Percentiles rank a stretch among this genome's conserved stretches.
Evolutionary conservation across 1,284 basidiomycete species (phyloP).

Genomic region (Agroathelia rolfsii): DNA sequence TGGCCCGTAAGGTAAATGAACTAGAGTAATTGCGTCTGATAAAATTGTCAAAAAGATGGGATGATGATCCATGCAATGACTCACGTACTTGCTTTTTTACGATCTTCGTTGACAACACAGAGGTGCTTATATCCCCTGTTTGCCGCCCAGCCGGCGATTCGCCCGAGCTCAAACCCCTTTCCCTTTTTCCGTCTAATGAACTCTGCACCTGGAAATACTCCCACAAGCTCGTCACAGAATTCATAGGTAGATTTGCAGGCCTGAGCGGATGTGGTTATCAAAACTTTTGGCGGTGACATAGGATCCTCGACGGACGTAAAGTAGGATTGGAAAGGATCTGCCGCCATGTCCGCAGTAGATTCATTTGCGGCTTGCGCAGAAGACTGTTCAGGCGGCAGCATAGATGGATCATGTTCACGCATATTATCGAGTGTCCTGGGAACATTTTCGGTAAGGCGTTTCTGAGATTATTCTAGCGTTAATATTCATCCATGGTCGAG

Average conservation of each 20-base stretch:
- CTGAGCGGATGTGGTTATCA: conserved; percentile 86
- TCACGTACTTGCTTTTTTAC: conserved; percentile 80
- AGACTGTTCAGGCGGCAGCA: conserved; percentile 61
- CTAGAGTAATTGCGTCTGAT: conserved; percentile 84
- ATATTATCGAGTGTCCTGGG: conserved; percentile 92
- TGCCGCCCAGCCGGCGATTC: conserved; percentile 91
- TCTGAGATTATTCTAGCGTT: conserved; percentile 31
- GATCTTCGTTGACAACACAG: conserved; percentile 91
- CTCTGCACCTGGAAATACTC: conserved; percentile 91
- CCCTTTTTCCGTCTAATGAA: conserved; percentile 87
- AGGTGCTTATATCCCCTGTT: conserved; percentile 83
- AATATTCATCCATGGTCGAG: conserved; percentile 1
- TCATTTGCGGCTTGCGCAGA: conserved; percentile 40
- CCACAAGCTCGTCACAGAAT: conserved; percentile 87
- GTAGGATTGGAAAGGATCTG: conserved; percentile 65
- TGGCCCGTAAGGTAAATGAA: conserved; percentile 87
- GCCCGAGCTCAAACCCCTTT: conserved; percentile 87
- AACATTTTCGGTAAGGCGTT: conserved; percentile 76
- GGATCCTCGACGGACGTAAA: conserved; percentile 59
- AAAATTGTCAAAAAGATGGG: conserved; percentile 8
- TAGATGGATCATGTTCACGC: conserved; percentile 82
- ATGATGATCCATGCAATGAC: no score
- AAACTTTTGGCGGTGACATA: conserved; percentile 67
- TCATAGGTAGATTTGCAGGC: conserved; percentile 78
- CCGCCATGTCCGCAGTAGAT: conserved; percentile 54